Base-by-base conservation (phyloP, 306 rosid genomes). In the Adenanthera pavonina region DNA sequence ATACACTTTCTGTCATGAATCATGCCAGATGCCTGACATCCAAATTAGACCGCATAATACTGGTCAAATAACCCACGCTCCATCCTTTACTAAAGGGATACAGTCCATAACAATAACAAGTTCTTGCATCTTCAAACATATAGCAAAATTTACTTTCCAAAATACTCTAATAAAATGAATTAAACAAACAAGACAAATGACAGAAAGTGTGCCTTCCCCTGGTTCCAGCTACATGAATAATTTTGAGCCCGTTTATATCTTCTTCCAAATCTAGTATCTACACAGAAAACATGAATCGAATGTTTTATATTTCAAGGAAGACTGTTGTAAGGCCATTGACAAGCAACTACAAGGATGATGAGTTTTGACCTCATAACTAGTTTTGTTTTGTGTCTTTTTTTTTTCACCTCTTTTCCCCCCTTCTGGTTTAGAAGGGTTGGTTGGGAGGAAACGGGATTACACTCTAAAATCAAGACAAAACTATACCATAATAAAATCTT, bases 211-310 rank as follows among this genome's bases (percentile, higher is more conserved):
- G 91, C 97, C 97, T 92, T 92, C 72, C 97, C 97, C 91, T 92
- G 36, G 97, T 92, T 76, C 97, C 97, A 35, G 95, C 95, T 65
- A 92, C 95, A 53, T 92, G 97, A 84, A 92, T 87, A 75, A 92
- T 88, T 80, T 85, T 92, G 84, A 92, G 93, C 75, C 80, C 82
- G 40, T 52, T 84, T 52, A 92, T 75, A 62, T 83, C 81, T 84
- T 91, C 90, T 61, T 84, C 92, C 86, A 92, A 80, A 71, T 64
- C 92, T 59, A 92, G 84, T 77, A 92, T 91, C 97, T 92, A 87
- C 49, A 71, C 20, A 62, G 69, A 74, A 80, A 84, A 70, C 25
- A 74, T 25, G 66, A 52, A 78, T 78, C 43, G 43, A 52, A 46
- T 69, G 67, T 76, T 69, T 71, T 67, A 44, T 52, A 25, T 75